Evolutionary conservation across 345 rosid species (phyloP).

Genomic region (Lepidium aucheri): DNA sequence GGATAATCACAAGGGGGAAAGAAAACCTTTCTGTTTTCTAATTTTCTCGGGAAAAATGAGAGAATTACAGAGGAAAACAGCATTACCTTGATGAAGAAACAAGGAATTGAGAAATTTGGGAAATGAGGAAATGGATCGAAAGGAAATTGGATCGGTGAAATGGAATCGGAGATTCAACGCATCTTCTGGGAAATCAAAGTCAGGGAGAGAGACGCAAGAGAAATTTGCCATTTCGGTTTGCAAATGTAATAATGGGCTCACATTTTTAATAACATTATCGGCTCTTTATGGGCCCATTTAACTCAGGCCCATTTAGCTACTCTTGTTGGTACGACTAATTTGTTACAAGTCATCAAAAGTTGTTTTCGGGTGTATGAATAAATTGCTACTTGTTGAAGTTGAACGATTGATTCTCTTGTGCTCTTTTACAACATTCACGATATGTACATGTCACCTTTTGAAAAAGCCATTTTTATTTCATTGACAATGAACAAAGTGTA

Average conservation of each 20-base stretch:
- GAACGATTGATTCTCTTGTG: background rate
- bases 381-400: slow-evolving; percentile 6
- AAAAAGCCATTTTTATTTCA: slow-evolving; percentile 22
- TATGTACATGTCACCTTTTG: slow-evolving; percentile 6
- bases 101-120: background rate
- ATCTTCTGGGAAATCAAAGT: slow-evolving; percentile 21
- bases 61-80: background rate
- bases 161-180: slow-evolving; percentile 23
- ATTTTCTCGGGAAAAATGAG: background rate
- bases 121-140: slow-evolving; percentile 7
- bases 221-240: slow-evolving; percentile 6
- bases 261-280: background rate
- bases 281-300: background rate
- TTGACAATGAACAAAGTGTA: slow-evolving; percentile 7
- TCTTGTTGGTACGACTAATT: too few species aligned
- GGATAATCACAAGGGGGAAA: background rate
- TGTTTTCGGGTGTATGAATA: background rate
- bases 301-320: background rate
- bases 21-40: background rate
- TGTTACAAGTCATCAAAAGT: too few species aligned
- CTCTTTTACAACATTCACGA: slow-evolving; percentile 10
- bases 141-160: background rate
- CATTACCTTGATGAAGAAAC: slow-evolving; percentile 5
- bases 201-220: background rate
- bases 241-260: slow-evolving; percentile 12